Evolutionary conservation across 2,329 filamentous ascomycete genomes (phyloP), one percentile per base, ranked within the genome.

Genomic region (Harringtonia lauricola): DNA sequence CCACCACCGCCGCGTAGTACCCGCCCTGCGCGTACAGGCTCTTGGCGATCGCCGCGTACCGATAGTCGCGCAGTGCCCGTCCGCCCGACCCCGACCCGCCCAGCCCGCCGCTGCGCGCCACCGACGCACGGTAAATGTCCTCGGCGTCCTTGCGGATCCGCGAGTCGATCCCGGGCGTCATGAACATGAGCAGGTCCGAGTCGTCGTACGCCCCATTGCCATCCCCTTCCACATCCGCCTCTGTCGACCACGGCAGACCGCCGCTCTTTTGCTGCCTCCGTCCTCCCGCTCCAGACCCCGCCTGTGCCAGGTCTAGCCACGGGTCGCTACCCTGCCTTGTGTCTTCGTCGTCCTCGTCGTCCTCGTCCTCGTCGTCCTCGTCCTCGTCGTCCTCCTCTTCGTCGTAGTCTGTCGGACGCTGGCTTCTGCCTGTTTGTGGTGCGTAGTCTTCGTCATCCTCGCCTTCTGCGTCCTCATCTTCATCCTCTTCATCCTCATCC

Each of bases 1-100:
- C 90, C 5, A 70, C 69, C 37, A 94, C 66, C 17, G 63, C 55
- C 1, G 83, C 76, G 29, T 74, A 66, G 30, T n/a, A n/a, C n/a
- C 72, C 72, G 62, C 71, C 60, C 58, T 76, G 58, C 59, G 66
- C 58, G 68, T 81, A 78, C 10, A 89, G 62, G 48, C 82, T 80
- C 57, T 82, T 84, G 26, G 86, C 85, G 47, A 94, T 77, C 8
- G 74, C 67, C 4, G 79, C 73, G 55, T 87, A 83, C 36, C 78
- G 75, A 41, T 80, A 79, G 9, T 78, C 72, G 39, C 18, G 28
- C 24, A 15, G 18, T 18, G 41, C 24, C 29, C 39, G 31, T n/a
- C n/a, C n/a, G n/a, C n/a, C n/a, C n/a, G n/a, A n/a, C n/a, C n/a
- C n/a, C n/a, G n/a, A n/a, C n/a, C n/a, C n/a, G n/a, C n/a, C n/a